Base-by-base conservation (phyloP, 2,329 filamentous ascomycete genomes). In the Pseudonectria buxi region DNA sequence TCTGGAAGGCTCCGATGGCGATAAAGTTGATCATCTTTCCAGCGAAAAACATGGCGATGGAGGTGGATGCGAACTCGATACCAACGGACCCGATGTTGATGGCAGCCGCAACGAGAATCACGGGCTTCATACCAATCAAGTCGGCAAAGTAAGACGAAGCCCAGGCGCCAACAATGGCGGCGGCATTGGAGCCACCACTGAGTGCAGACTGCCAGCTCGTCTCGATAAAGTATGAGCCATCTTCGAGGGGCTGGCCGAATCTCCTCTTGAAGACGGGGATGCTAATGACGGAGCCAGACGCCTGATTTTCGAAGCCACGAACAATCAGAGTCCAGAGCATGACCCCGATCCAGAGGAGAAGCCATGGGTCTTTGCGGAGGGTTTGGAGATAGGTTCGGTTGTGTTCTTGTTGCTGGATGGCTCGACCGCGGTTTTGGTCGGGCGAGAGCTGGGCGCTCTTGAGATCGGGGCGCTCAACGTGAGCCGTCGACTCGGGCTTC, bases 1-100 rank as follows among this genome's bases (percentile, higher is more conserved):
- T 62, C 26, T 57, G 57, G 13, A 65, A 51, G 0, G 61, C 57
- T 15, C 63, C 63, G 4, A 62, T 47, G 3, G 53, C 53, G 6
- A 56, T 16, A 9, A 55, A 55, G 36, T 56, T 56, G 28, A 54
- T 11, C 53, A 56, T 53, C 33, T 56, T 56, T 33, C 53, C 53
- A 2, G 37, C 49, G 3, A 56, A 56, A 32, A 53, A 56, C 53
- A 56, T 56, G 29, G 35, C 40, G 10, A 55, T 46, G 0, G 54
- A 58, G 0, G 50, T 58, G 3, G 54, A 39, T 1, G 43, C 50
- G 3, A 58, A 54, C 30, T 60, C 57, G 14, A 60, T 34, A 7
- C 50, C 54, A 0, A 60, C 47, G 0, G 53, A 56, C 5, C 33
- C 44, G 13, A 56, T 45, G 16, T 56, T 55, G 33, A 57, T 47